Evolutionary conservation across 345 rosid species (phyloP).

Genomic region (Barbarea vulgaris): DNA sequence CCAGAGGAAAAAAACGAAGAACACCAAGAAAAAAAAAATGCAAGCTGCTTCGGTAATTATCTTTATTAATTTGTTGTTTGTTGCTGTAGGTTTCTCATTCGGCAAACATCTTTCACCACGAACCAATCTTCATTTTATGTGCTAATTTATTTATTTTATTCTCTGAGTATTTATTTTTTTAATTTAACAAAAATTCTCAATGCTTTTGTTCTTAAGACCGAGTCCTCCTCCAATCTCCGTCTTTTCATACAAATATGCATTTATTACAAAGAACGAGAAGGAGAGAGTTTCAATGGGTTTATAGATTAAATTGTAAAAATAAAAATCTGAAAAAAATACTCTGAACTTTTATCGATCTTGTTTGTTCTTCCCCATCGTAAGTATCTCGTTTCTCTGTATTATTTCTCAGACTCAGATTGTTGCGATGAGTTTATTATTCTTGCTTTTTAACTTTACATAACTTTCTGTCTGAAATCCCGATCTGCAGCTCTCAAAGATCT

Average conservation of each 20-base stretch:
- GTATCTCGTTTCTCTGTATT: background rate
- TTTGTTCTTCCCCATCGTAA: constrained; percentile 1
- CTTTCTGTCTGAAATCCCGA: constrained; percentile 6
- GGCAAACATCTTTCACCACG: background rate
- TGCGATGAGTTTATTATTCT: background rate
- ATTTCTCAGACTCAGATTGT: background rate
- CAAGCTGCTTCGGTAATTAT: constrained; percentile 50
- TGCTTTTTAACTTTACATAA: background rate
- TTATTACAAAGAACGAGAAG: background rate
- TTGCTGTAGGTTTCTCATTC: constrained; percentile 21
- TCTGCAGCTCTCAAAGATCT: constrained; percentile 39
- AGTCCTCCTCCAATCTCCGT: constrained; percentile 47
- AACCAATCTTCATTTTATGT: constrained; percentile 25
- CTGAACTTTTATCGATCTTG: background rate
- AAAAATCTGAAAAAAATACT: background rate
- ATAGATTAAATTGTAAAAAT: background rate
- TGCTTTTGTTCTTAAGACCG: constrained; percentile 31
- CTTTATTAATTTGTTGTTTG: background rate
- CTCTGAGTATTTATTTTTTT: background rate
- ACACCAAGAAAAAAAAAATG: constrained; percentile 42
- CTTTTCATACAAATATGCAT: background rate
- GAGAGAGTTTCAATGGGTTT: constrained; percentile 16
- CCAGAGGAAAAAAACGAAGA: constrained; percentile 2
- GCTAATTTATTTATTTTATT: background rate
- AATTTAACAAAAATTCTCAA: background rate